These are phyloP conservation scores for Cercospora sesami DNA, from an alignment of 2,329 filamentous ascomycete species.

Conservation along the genomic window DNA sequence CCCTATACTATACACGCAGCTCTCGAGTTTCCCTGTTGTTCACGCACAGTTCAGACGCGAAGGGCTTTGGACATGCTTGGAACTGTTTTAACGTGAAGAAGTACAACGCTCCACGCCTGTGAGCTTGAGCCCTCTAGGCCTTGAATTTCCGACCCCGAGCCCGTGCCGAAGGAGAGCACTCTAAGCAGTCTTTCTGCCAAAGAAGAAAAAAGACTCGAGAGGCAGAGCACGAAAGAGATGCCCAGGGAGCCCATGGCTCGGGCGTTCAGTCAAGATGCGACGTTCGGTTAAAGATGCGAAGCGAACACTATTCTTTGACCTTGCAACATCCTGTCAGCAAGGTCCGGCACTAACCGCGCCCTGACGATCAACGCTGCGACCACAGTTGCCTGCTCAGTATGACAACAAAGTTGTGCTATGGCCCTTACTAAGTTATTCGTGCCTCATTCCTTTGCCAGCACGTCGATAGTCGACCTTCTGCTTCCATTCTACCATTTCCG, in stretches of 20 bases:
- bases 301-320: not conserved
- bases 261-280: not conserved
- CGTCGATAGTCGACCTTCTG: not conserved
- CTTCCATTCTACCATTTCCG: not conserved
- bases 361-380: not conserved
- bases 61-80: not conserved
- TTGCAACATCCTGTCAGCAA: not conserved
- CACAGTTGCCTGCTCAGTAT: not conserved
- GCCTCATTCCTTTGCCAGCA: not conserved
- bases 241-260: not conserved
- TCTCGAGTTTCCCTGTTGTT: not conserved
- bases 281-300: not conserved
- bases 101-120: not conserved
- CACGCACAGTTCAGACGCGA: not conserved
- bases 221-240: not conserved
- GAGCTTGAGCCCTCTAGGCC: not conserved
- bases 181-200: not conserved
- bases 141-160: not conserved
- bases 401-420: not conserved
- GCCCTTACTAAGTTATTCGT: not conserved
- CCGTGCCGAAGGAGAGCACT: not conserved
- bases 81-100: not conserved
- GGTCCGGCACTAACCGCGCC: not conserved
- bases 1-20: not conserved
- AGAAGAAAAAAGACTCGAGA: not conserved